Evolutionary conservation across 306 rosid species (phyloP), one percentile per base, ranked within the genome.

Genomic region (Arachis stenosperma): DNA sequence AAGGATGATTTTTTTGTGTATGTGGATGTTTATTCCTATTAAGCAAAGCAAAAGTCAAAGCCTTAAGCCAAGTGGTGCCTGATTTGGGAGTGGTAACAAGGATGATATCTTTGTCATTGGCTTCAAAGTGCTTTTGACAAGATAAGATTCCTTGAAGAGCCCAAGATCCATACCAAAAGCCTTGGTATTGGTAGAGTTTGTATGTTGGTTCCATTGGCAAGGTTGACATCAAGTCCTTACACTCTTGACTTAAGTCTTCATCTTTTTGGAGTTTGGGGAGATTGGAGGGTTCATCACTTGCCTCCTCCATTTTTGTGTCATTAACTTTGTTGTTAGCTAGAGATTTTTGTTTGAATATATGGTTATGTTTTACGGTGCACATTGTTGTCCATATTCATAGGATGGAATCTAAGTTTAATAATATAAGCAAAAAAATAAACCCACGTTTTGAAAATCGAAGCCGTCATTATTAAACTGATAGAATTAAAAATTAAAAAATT

Each of bases 21-120:
- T 67, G 41, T 3, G 66, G 68, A 65, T 71, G 42, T 3, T 2
- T 61, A 6, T 39, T 9, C 3, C 88, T 68, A 9, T 81, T 83
- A 0, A 78, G 37, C 1, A 73, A 27, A 3, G 86, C 60, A 44
- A 83, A 86, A 8, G 59, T 3, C 6, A 83, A 42, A 5, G 88
- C 84, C 65, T 83, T 81, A 11, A 81, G 72, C 90, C 90, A 86
- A 7, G 82, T 86, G 52, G 84, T 83, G n/a, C 90, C 87, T 0
- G 81, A 56, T 69, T 83, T 86, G 12, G 80, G 87, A 57, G 29
- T 12, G 11, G 81, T 56, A 9, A 73, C 78, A 5, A 83, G 85
- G 73, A 86, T 7, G 36, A 86, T 46, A 63, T 83, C 87, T 0
- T 75, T 12, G 9, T 80, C 74, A 0, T 14, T 50, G 15, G 55